These are phyloP conservation scores for Leptomonas pyrrhocoris DNA, from an alignment of 208 protist genomes.

Conservation along the genomic window DNA sequence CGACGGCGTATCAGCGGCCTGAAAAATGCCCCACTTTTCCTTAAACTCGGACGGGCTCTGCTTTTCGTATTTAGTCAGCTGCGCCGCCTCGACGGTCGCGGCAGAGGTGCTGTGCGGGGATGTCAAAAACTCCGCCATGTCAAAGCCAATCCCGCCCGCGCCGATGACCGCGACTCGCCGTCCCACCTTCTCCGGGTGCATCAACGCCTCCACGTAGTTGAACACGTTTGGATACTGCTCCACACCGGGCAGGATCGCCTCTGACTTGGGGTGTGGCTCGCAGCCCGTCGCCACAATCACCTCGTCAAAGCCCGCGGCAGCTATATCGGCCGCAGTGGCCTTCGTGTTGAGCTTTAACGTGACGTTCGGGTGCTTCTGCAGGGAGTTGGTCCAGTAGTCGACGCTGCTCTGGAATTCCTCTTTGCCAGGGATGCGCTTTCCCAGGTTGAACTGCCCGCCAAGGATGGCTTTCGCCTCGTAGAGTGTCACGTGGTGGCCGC, in stretches of 20 bases:
- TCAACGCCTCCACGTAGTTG: conserved; percentile 86
- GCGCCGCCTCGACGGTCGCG: conserved; percentile 29
- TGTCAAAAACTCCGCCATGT: conserved; percentile 87
- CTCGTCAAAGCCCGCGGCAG: conserved; percentile 76
- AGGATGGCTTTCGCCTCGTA: conserved; percentile 78
- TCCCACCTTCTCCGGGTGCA: conserved; percentile 60
- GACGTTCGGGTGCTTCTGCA: conserved; percentile 57
- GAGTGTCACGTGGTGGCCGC: conserved; percentile 91
- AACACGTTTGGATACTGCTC: conserved; percentile 73
- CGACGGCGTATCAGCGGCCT: background rate
- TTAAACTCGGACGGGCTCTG: conserved; percentile 43
- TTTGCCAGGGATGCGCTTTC: conserved; percentile 93
- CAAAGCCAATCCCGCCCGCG: conserved; percentile 93
- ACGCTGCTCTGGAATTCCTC: conserved; percentile 91
- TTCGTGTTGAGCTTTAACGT: conserved; percentile 84
- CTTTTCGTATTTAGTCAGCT: conserved; percentile 36
- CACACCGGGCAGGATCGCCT: conserved; percentile 49
- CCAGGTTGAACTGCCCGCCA: conserved; percentile 94
- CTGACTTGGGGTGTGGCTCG: conserved; percentile 57
- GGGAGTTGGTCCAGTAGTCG: conserved; percentile 86
- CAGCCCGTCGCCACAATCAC: conserved; percentile 91
- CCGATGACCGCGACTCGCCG: conserved; percentile 88
- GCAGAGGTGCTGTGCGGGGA: conserved; percentile 25
- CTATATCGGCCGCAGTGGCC: conserved; percentile 63
- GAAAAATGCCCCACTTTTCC: conserved; percentile 80